These are phyloP conservation scores for Elsinoe fawcettii DNA, from an alignment of 2,329 filamentous ascomycete species.

Conservation along the genomic window DNA sequence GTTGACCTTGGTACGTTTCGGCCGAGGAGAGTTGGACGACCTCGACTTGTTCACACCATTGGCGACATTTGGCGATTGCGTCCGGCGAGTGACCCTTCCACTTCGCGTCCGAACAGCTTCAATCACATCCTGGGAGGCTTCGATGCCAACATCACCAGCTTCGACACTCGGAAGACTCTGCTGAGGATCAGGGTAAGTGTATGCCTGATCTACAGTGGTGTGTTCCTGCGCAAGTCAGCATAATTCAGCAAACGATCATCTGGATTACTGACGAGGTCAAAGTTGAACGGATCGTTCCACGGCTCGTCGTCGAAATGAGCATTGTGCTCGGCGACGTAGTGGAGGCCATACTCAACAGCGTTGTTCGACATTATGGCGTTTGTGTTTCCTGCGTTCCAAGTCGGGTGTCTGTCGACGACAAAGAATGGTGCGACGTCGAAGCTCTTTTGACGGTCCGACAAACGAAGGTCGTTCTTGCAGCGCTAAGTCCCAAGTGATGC, in stretches of 20 bases:
- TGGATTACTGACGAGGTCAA: conserved; percentile 7
- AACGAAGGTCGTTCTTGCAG: conserved; percentile 5
- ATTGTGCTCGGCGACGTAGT: conserved; percentile 38
- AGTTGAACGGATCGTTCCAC: conserved; percentile 27
- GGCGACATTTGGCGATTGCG: conserved; percentile 31
- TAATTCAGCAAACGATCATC: background rate
- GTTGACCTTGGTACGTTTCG: conserved; percentile 38
- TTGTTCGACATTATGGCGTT: conserved; percentile 16
- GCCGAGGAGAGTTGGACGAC: conserved; percentile 30
- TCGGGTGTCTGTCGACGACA: background rate
- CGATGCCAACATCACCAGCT: conserved; percentile 28
- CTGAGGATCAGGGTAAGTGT: conserved; percentile 17
- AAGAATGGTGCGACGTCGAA: background rate
- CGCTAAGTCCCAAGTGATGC: background rate
- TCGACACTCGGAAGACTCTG: conserved; percentile 35
- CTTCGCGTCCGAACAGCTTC: conserved; percentile 25
- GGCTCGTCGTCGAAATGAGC: conserved; percentile 29
- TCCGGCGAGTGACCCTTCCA: conserved; percentile 27
- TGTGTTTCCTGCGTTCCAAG: background rate
- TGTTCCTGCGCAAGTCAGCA: conserved; percentile 17
- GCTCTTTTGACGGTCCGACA: background rate
- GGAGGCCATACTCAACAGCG: conserved; percentile 27
- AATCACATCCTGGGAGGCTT: background rate
- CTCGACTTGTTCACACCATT: conserved; percentile 23
- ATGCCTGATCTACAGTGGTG: conserved; percentile 3